Base-by-base conservation (phyloP, 2,329 filamentous ascomycete genomes). In the Botrytis medusae region DNA sequence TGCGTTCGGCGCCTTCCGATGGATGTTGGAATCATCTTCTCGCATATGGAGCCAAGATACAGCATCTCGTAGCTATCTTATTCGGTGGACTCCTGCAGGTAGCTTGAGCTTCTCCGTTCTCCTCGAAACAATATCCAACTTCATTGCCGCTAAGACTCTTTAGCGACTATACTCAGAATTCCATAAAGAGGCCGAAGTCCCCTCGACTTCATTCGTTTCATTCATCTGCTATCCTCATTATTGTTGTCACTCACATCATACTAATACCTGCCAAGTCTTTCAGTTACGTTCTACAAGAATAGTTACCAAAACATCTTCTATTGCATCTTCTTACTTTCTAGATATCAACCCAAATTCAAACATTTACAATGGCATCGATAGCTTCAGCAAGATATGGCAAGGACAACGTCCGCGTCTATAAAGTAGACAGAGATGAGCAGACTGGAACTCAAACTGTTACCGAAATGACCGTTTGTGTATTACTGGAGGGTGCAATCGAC, bases 381-480 rank as follows among this genome's bases (percentile, higher is more conserved):
- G 85, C 87, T 74, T 84, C 88, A 79, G 92, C 93, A 79, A 90
- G 91, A 81, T 95, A 95, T 82, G 93, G 93, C 85, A 95, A 99
- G 90, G 96, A 98, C 89, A 98, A 99, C 86, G 92, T 99, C 87
- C 95, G 96, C 81, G 90, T 99, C 80, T 97, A 92, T 90, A 99
- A 99, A 84, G 94, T 98, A 80, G 88, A 97, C 81, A 90, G 90
- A 79, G 90, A 98, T 82, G 86, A 90, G 81, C 86, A 90, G 79
- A 92, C 92, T 29, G 92, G 92, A 73, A 86, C 90, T 34, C 95
- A 99, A 83, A 92, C 91, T 12, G 93, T 98, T 78, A 92, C 92
- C 60, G 96, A 99, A 84, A 97, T 97, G 92, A 98, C 94, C 59
- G 93, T 99, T 79, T 93, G 93, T 84, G 94, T 94, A 76, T 87